Conservation (phyloP, 139 green algal species). For the Chlamydomonas asymmetrica region DNA sequence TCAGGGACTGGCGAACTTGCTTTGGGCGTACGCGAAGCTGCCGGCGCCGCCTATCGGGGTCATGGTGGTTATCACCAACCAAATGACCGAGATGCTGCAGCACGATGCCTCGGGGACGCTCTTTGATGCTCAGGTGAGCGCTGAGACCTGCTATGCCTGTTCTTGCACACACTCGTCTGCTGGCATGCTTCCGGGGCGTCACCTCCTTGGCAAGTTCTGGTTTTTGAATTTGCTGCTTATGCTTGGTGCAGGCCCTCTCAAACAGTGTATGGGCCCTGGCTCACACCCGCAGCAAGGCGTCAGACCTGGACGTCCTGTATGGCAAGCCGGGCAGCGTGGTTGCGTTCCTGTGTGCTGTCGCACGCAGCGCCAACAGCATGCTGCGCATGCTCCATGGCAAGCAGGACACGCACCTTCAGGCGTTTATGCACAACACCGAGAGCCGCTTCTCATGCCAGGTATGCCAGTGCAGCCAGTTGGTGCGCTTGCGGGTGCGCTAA, state of each 20-base stretch:
- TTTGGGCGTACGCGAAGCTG: slow-evolving; percentile 64
- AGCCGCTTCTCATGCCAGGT: slow-evolving; percentile 55
- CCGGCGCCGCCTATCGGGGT: slow-evolving; percentile 34
- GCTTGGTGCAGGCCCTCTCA: slow-evolving; percentile 45
- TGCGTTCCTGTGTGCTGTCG: slow-evolving; percentile 46
- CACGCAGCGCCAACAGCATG: slow-evolving; percentile 21
- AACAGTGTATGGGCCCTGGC: slow-evolving; percentile 65
- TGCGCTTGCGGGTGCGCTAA: slow-evolving; percentile 4
- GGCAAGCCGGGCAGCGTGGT: slow-evolving; percentile 22
- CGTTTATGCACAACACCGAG: slow-evolving; percentile 43
- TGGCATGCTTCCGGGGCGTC: no score
- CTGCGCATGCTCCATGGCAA: slow-evolving; percentile 27
- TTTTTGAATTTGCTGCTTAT: background rate
- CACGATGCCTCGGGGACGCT: slow-evolving; percentile 12
- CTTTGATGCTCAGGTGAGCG: slow-evolving; percentile 51
- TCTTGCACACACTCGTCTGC: no score
- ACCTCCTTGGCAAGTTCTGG: no score
- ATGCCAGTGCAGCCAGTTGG: background rate
- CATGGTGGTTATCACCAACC: slow-evolving; percentile 39
- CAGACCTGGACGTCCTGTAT: slow-evolving; percentile 44
- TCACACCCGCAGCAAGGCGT: slow-evolving; percentile 41
- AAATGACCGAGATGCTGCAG: slow-evolving; percentile 55
- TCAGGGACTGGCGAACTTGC: slow-evolving; percentile 61
- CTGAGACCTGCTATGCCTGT: background rate
- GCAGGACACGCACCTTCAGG: slow-evolving; percentile 26